phyloP scores from a whole-genome alignment of 441 rosid genomes.

The Raphanus hybrid region DNA sequence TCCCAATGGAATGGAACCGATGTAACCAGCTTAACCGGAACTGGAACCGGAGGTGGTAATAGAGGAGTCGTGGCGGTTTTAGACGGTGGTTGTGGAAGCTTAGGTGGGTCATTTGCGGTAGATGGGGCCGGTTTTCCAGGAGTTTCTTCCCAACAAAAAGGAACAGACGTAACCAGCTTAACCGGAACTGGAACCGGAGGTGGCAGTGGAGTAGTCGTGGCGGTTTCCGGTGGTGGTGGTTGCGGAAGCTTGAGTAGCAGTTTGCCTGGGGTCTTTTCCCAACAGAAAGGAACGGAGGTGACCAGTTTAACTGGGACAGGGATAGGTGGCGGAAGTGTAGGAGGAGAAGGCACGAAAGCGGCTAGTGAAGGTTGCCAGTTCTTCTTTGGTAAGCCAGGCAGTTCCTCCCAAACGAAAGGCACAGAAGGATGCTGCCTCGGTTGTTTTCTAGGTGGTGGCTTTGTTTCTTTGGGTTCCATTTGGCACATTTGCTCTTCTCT shows the following conservation, averaged over 20 bases:
- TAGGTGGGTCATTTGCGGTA: slow-evolving; percentile 35
- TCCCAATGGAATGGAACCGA: slow-evolving; percentile 86
- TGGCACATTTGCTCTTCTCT: slow-evolving; percentile 18
- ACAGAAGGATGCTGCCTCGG: slow-evolving; percentile 70
- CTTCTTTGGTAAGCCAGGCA: slow-evolving; percentile 75
- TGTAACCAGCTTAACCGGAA: slow-evolving; percentile 62
- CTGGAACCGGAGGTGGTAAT: slow-evolving; percentile 31
- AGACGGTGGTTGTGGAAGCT: slow-evolving; percentile 36
- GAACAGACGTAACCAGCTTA: slow-evolving; percentile 68
- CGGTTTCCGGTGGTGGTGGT: slow-evolving; percentile 28
- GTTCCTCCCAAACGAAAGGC: slow-evolving; percentile 86
- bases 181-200: slow-evolving; percentile 43
- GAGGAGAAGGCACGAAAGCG: slow-evolving; percentile 41
- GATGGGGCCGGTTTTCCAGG: slow-evolving; percentile 67
- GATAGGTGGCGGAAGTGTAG: slow-evolving; percentile 40
- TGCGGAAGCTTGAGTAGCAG: slow-evolving; percentile 48
- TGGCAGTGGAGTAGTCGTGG: slow-evolving; percentile 26
- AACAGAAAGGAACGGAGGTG: slow-evolving; percentile 70
- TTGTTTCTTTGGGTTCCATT: slow-evolving; percentile 32
- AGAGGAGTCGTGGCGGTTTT: slow-evolving; percentile 24
- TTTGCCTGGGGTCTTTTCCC: slow-evolving; percentile 85
- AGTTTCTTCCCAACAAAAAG: slow-evolving; percentile 83
- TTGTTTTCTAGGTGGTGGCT: slow-evolving; percentile 45
- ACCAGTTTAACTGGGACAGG: slow-evolving; percentile 63
- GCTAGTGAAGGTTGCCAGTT: slow-evolving; percentile 63